Base-by-base conservation (phyloP, 306 rosid genomes). In the Chamaecrista fasciculata region DNA sequence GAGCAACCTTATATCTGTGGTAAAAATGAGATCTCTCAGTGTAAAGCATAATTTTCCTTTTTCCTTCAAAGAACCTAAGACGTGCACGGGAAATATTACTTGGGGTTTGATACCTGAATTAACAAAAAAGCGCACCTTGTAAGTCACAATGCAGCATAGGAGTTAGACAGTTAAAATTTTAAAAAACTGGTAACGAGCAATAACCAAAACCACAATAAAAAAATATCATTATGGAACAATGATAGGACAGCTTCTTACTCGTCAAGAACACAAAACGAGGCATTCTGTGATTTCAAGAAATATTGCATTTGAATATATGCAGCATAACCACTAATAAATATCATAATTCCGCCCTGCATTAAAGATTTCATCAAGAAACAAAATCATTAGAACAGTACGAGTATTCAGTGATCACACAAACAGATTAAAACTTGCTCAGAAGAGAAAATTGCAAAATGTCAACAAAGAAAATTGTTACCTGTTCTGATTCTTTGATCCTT, bases 1-100 rank as follows among this genome's bases (percentile, higher is more conserved):
- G 29, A 57, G 42, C 74, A 69, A 93, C 97, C 98, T 88, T 88
- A 56, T 86, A 93, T 90, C 97, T 83, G 84, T 85, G 91, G 80
- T 88, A 88, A 81, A 90, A 90, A 78, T 93, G 98, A 80, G 91
- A 76, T 59, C 96, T 93, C 84, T 93, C 98, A 0, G 98, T 90
- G 85, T 93, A 90, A 66, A 93, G 91, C 89, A 93, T 82, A 46
- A 86, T 88, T 78, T 85, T 90, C 72, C 94, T 83, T 66, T 42
- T 82, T 62, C 90, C 89, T 85, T 90, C 89, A 56, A 78, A 88
- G 80, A 93, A 93, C 92, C 90, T 86, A 79, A 73, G 79, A 19
- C 96, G 89, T 0, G 96, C 91, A 11, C 96, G 88, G 63, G 97
- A 93, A 79, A 93, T 88, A 65, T 93, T 94, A 50, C 86, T 79